Percentiles rank a stretch among this genome's conserved stretches.
Evolutionary conservation across 2,329 filamentous ascomycete genomes (phyloP).

Genomic region (Alternaria sp.): DNA sequence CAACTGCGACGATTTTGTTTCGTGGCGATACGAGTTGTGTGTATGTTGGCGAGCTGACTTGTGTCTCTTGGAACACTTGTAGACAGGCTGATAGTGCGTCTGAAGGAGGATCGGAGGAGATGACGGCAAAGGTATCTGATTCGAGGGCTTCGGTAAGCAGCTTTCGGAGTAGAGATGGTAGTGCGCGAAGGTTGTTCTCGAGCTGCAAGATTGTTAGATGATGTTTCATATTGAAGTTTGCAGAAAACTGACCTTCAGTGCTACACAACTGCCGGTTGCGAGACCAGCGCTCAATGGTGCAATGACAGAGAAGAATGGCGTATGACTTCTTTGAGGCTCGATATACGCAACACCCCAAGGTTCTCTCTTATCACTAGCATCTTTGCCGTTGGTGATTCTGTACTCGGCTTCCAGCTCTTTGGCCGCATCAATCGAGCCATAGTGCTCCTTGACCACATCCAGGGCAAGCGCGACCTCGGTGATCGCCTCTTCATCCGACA

Average conservation of each 20-base stretch:
- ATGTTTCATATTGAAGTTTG: background rate
- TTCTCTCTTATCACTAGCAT: slow-evolving; percentile 44
- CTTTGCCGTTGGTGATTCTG: slow-evolving; percentile 47
- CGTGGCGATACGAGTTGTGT: slow-evolving; percentile 46
- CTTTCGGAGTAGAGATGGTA: slow-evolving; percentile 47
- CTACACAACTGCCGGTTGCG: slow-evolving; percentile 59
- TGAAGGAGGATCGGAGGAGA: slow-evolving; percentile 40
- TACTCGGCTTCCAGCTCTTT: slow-evolving; percentile 53
- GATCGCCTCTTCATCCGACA: slow-evolving; percentile 47
- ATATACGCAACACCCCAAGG: slow-evolving; percentile 57
- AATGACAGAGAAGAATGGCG: slow-evolving; percentile 51
- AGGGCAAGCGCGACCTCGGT: slow-evolving; percentile 53
- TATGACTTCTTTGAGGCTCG: slow-evolving; percentile 54
- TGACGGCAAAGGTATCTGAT: slow-evolving; percentile 56
- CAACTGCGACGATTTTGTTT: slow-evolving; percentile 59
- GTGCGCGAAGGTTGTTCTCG: slow-evolving; percentile 49
- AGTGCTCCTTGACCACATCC: slow-evolving; percentile 48
- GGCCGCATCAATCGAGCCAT: slow-evolving; percentile 49
- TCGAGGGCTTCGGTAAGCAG: slow-evolving; percentile 53
- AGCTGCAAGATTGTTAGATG: slow-evolving; percentile 32
- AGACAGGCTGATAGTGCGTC: slow-evolving; percentile 32
- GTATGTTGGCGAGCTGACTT: slow-evolving; percentile 16
- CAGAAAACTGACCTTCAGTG: slow-evolving; percentile 52
- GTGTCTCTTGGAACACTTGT: slow-evolving; percentile 44
- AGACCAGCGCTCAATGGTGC: slow-evolving; percentile 54